Conservation (phyloP, 371 early-diverging fungal genomes). For the Rhizopus sp. region DNA sequence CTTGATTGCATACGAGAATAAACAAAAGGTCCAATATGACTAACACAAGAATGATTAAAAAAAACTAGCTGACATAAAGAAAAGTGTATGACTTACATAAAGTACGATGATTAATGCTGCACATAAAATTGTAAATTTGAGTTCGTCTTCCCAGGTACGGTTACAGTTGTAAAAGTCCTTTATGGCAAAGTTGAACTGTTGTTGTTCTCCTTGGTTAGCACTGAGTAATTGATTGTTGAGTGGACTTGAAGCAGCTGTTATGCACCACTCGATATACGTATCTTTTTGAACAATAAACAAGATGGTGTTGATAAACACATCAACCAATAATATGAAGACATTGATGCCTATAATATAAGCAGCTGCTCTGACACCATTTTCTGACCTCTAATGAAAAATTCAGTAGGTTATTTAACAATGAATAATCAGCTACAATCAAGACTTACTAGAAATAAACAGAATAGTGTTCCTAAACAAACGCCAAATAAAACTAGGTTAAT, state of each 20-base stretch:
- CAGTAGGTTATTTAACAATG: neutral
- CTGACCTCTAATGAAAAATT: slow-evolving; percentile 9
- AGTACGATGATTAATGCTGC: slow-evolving; percentile 35
- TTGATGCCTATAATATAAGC: slow-evolving; percentile 20
- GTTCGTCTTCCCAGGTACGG: slow-evolving; percentile 44
- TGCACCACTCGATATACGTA: slow-evolving; percentile 33
- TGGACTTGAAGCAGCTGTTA: slow-evolving; percentile 16
- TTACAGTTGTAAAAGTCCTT: slow-evolving; percentile 48
- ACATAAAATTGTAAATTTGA: slow-evolving; percentile 46
- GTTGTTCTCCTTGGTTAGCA: neutral
- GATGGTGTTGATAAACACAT: slow-evolving; percentile 33
- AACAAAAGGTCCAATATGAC: slow-evolving; percentile 49
- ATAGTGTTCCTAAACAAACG: slow-evolving; percentile 31
- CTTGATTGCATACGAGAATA: slow-evolving; percentile 40
- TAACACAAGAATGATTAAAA: slow-evolving; percentile 7
- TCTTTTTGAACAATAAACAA: slow-evolving; percentile 34
- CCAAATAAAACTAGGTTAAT: slow-evolving; percentile 39
- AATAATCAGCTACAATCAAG: neutral
- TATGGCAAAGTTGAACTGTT: slow-evolving; percentile 5
- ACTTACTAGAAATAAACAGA: slow-evolving; percentile 35
- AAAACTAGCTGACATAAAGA: neutral
- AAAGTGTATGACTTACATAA: slow-evolving; percentile 33
- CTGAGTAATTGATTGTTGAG: slow-evolving; percentile 8
- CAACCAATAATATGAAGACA: slow-evolving; percentile 30
- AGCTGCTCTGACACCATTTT: slow-evolving; percentile 15